Evolutionary conservation across 495 filamentous ascomycete species (phyloP), one percentile per base, ranked within the genome.

Genomic region (Opeltia flavorubescens): DNA sequence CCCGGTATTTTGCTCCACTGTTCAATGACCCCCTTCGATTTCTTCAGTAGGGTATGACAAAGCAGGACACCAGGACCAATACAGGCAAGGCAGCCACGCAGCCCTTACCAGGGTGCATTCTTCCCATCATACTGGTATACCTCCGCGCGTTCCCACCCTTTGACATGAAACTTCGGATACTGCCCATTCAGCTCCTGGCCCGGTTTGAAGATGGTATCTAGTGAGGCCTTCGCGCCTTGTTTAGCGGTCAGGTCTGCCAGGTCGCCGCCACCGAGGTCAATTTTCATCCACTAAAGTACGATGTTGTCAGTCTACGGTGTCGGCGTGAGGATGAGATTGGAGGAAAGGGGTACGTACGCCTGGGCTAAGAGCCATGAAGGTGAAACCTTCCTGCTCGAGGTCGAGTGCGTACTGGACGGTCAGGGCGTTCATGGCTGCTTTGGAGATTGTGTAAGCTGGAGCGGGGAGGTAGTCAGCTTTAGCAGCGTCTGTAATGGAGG

Each of bases 371-470:
- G 62, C 61, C 27, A 73, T 46, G 24, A 75, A 62, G 0, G 62
- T 66, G 41, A 76, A 71, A 0, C 72, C 69, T 13, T 69, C 58
- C 3, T 62, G 47, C 2, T 50, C 62, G 47, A 62, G 67, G 13
- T 62, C 51, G 30, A 63, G 46, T 0, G 69, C 61, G 44, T 72
- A 73, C 43, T 73, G 68, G 0, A 67, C 61, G 5, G 66, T 74
- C 5, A 77, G 50, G 56, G 66, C 66, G 46, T 75, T 74, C 46
- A 71, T 42, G 2, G 68, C 70, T 0, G 72, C 67, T 51, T 77
- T 77, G 29, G 65, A 59, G 50, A 75, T 64, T 52, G 72, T 74
- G 50, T 77, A 77, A 5, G 67, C 66, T 6, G 67, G 70, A 7
- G 28, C 49, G 0, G 59, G 59, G 9, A 51, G 31, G 8, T 42